These are phyloP conservation scores for Sutorius eximius DNA, from an alignment of 1,284 basidiomycete genomes.

Conservation along the genomic window DNA sequence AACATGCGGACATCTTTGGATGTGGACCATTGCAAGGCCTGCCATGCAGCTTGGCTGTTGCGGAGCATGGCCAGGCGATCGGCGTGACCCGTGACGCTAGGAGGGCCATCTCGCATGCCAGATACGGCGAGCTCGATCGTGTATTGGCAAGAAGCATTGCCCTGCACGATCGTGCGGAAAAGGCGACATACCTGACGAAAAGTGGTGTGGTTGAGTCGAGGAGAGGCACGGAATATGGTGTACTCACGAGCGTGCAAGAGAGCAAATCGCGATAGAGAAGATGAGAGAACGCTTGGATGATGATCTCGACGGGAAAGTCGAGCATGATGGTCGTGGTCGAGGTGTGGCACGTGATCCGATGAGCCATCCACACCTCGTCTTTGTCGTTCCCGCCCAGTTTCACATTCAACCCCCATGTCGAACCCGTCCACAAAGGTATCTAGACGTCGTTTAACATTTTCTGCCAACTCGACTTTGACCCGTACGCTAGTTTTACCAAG, in stretches of 20 bases:
- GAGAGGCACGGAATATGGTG: neutral
- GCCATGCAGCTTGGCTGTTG: constrained; percentile 50
- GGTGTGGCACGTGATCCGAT: constrained; percentile 23
- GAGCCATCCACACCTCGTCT: neutral
- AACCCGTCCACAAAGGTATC: constrained; percentile 28
- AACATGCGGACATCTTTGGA: constrained; percentile 41
- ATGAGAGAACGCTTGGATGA: constrained; percentile 33
- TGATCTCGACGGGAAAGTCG: constrained; percentile 37
- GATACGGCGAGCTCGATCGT: constrained; percentile 51
- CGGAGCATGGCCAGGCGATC: constrained; percentile 45
- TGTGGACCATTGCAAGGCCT: constrained; percentile 40
- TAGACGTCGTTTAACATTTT: too few species aligned
- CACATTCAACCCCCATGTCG: constrained; percentile 22
- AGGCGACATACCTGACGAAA: constrained; percentile 44
- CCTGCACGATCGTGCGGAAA: constrained; percentile 40
- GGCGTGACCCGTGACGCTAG: constrained; percentile 26
- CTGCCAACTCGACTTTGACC: too few species aligned
- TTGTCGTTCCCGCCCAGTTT: constrained; percentile 5
- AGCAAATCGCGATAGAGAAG: constrained; percentile 40
- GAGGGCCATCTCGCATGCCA: constrained; percentile 49
- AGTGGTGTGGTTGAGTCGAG: neutral
- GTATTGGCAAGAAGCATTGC: constrained; percentile 46
- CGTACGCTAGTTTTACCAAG: constrained; percentile 63
- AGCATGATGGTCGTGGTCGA: constrained; percentile 11
- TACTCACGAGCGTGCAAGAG: constrained; percentile 35